Evolutionary conservation across 441 rosid genomes (phyloP), one percentile per base, ranked within the genome.

Genomic region (Syzygium malaccense): DNA sequence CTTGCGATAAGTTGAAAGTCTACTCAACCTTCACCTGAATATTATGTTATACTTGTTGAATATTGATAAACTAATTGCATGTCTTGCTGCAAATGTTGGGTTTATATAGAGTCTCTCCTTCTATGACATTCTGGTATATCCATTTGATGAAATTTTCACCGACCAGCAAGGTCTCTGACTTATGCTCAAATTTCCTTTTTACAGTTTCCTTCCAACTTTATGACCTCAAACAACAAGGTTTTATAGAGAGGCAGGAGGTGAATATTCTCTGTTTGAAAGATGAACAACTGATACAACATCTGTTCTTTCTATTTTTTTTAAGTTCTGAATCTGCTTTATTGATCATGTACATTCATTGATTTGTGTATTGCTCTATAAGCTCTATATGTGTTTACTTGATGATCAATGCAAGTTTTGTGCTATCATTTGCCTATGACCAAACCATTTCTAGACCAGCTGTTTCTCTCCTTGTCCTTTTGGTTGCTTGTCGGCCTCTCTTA

Each of bases 151-250:
- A 64, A 64, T 14, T 64, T 30, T 64, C 37, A 30, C 37, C 71
- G 7, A 64, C 71, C 23, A 18, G 41, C 78, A 8, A 66, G 78
- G 25, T 66, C 41, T 66, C 78, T 32, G 32, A 66, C 45, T 66
- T 32, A 32, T 66, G 6, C 45, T 66, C 45, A 32, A 66, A 66
- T 32, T 66, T 32, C 45, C 45, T 32, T 32, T 32, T 89, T 90
- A 93, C 94, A 96, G 99, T 97, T 93, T 95, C 99, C 53, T 97
- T 95, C 92, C 98, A 97, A 91, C 90, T 97, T 54, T 95, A 97
- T 51, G 99, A 97, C 91, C 98, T 96, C 91, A 96, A 97, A 93
- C 99, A 97, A 89, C 99, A 97, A 93, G 99, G 98, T 37, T 97
- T 97, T 90, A 96, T 97, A 85, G 99, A 96, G 92, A 95, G 98